These are phyloP conservation scores for Scheffersomyces titani DNA, from an alignment of 1,139 yeast genomes.

Conservation along the genomic window DNA sequence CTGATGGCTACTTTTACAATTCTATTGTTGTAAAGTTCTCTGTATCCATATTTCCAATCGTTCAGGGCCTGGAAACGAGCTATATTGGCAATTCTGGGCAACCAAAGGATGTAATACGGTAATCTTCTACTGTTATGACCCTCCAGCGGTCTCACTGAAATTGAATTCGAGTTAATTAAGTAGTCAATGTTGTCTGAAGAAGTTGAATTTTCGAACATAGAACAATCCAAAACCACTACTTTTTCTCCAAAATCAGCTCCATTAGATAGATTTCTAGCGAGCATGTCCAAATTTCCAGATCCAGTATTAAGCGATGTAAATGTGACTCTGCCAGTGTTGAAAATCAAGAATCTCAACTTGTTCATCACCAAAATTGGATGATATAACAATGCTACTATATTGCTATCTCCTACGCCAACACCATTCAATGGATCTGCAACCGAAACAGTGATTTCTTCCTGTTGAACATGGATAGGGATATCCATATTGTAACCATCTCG, in stretches of 20 bases:
- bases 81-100: slow-evolving; percentile 12
- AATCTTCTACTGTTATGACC: neutral
- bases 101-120: slow-evolving; percentile 18
- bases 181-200: slow-evolving; percentile 2
- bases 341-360: slow-evolving; percentile 7
- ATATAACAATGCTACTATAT: slow-evolving; percentile 12
- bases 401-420: neutral
- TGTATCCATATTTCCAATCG: neutral
- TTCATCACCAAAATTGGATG: slow-evolving; percentile 15
- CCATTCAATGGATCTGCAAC: neutral
- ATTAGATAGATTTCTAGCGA: neutral
- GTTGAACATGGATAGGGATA: slow-evolving; percentile 5
- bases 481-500: slow-evolving; percentile 5
- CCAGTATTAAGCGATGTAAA: slow-evolving; percentile 3
- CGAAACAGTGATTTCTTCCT: neutral
- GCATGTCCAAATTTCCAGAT: neutral
- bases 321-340: slow-evolving; percentile 8
- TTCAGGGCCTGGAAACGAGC: slow-evolving; percentile 10
- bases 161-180: slow-evolving; percentile 13
- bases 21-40: slow-evolving; percentile 1
- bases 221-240: slow-evolving; percentile 6
- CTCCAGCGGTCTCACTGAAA: neutral
- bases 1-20: slow-evolving; percentile 3
- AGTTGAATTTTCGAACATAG: neutral
- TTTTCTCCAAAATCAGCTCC: neutral